A percentile compares a stretch with the other conserved stretches of the same genome.
Conservation (phyloP, 1,284 basidiomycete species). For the Cerrena zonata region DNA sequence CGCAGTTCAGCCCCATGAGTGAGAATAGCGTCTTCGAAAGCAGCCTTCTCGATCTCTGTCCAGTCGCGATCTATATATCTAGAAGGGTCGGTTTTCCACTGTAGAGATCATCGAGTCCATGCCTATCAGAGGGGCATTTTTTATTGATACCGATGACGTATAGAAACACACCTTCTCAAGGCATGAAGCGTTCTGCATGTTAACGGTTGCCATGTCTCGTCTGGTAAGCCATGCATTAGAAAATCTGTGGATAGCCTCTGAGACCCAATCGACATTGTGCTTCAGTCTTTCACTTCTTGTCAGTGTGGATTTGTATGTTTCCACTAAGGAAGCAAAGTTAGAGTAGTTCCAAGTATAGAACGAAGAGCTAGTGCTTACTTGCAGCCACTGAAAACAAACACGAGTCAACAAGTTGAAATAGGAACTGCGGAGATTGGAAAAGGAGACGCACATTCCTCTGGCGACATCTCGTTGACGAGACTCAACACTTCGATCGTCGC, state of each 20-base stretch:
- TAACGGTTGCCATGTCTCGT: constrained; percentile 51
- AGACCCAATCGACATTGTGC: constrained; percentile 70
- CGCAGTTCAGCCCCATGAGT: constrained; percentile 74
- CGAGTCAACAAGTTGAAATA: constrained; percentile 9
- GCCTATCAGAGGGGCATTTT: neutral
- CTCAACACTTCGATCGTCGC: constrained; percentile 69
- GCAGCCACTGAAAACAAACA: constrained; percentile 38
- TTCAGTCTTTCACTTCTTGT: constrained; percentile 44
- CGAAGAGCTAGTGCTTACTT: constrained; percentile 30
- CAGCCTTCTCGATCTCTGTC: constrained; percentile 62
- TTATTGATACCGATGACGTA: constrained; percentile 7
- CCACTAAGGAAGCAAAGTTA: constrained; percentile 39
- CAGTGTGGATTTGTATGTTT: constrained; percentile 50
- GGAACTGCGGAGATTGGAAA: neutral
- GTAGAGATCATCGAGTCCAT: no score
- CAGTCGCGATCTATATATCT: constrained; percentile 67
- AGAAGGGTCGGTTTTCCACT: constrained; percentile 74
- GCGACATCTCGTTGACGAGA: constrained; percentile 53
- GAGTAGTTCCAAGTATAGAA: neutral
- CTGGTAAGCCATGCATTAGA: constrained; percentile 56
- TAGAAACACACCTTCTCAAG: constrained; percentile 49
- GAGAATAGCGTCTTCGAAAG: constrained; percentile 71
- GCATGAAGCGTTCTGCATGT: constrained; percentile 53
- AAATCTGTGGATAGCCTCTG: constrained; percentile 63
- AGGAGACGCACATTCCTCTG: constrained; percentile 52